phyloP scores from a whole-genome alignment of 345 rosid genomes.

The Gossypium bickii region DNA sequence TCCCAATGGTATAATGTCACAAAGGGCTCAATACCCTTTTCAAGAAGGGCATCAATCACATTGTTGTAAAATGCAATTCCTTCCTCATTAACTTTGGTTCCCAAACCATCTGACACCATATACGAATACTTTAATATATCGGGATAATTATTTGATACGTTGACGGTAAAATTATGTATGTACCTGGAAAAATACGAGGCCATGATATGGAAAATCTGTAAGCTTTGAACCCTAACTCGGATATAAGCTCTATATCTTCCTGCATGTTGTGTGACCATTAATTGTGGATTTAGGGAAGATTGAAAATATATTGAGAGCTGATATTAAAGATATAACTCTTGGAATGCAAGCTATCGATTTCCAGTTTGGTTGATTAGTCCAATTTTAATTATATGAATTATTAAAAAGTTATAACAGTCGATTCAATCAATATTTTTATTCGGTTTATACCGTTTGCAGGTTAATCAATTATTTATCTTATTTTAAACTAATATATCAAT shows the following conservation, averaged over 20 bases:
- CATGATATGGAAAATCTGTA: conserved; percentile 90
- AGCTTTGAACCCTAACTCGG: conserved; percentile 68
- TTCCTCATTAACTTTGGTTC: conserved; percentile 53
- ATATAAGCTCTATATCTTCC: conserved; percentile 81
- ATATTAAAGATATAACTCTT: neutral
- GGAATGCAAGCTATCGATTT: neutral
- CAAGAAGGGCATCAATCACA: conserved; percentile 54
- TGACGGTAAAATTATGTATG: neutral
- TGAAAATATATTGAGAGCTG: neutral
- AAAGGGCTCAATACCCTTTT: conserved; percentile 66
- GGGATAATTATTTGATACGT: too few relatives aligned
- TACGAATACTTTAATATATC: neutral
- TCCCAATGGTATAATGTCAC: conserved; percentile 87
- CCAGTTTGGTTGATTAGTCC: too few relatives aligned
- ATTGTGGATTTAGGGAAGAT: neutral
- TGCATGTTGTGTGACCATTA: conserved; percentile 29
- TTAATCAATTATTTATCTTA: too few relatives aligned
- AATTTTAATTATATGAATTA: too few relatives aligned
- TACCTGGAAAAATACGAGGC: conserved; percentile 95
- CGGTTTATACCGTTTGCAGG: too few relatives aligned
- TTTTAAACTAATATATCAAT: too few relatives aligned
- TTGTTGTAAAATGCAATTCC: conserved; percentile 64
- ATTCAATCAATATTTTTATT: too few relatives aligned
- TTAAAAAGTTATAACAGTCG: too few relatives aligned
- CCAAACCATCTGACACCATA: conserved; percentile 55